Evolutionary conservation across 2,329 filamentous ascomycete genomes (phyloP).

Genomic region (Helminthosporium solani): DNA sequence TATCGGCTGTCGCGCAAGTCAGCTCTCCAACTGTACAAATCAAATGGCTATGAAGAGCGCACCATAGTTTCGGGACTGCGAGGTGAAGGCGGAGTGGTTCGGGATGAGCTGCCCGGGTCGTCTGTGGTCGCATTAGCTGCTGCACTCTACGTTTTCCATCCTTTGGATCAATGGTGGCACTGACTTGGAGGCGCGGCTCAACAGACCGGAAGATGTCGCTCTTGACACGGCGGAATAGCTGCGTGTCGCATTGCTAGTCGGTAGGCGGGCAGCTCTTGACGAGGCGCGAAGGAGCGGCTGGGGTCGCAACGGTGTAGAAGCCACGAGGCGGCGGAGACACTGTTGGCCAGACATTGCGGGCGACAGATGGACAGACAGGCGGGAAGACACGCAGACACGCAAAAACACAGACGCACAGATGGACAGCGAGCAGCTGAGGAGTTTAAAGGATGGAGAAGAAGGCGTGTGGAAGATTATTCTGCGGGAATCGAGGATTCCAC

Average conservation of each 20-base stretch:
- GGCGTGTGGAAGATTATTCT: constrained; percentile 7
- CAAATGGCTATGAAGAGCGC: background rate
- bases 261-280: constrained; percentile 24
- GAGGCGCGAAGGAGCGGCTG: constrained; percentile 33
- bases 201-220: constrained; percentile 36
- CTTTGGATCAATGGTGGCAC: constrained; percentile 16
- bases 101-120: constrained; percentile 30
- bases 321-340: constrained; percentile 41
- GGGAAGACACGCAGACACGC: constrained; percentile 2
- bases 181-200: constrained; percentile 33
- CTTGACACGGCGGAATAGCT: constrained; percentile 38
- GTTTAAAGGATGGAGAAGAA: background rate
- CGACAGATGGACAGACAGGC: constrained; percentile 8
- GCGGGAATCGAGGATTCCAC: constrained; percentile 32
- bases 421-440: background rate
- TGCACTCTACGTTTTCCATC: background rate
- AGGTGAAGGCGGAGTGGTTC: constrained; percentile 27
- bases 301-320: constrained; percentile 29
- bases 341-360: constrained; percentile 39
- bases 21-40: background rate
- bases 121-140: constrained; percentile 23
- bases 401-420: background rate
- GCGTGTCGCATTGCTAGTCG: constrained; percentile 25
- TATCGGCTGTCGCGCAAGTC: constrained; percentile 61
- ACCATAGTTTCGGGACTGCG: constrained; percentile 42